These are phyloP conservation scores for Saksenaea oblongispora DNA, from an alignment of 371 early-diverging fungal species.

Conservation along the genomic window DNA sequence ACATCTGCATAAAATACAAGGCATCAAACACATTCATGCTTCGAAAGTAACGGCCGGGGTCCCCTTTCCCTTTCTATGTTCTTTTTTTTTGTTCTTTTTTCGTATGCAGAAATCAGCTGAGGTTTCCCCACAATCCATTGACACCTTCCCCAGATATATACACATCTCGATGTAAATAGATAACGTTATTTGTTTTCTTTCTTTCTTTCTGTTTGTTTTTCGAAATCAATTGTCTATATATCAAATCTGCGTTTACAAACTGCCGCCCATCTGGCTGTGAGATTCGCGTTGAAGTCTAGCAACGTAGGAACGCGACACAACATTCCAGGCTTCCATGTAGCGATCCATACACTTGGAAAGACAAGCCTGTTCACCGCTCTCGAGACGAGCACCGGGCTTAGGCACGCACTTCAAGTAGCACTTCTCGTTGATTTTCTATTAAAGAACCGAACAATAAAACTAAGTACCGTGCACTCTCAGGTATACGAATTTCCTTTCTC, in stretches of 20 bases:
- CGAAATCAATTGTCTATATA: background rate
- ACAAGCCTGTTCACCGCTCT: conserved; percentile 73
- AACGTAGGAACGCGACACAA: conserved; percentile 78
- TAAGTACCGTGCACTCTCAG: background rate
- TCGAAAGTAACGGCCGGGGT: background rate
- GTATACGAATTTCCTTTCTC: conserved; percentile 10
- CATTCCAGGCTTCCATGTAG: conserved; percentile 88
- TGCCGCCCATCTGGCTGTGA: conserved; percentile 43
- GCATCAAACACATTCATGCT: too few relatives aligned
- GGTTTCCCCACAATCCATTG: too few relatives aligned
- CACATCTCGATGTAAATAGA: background rate
- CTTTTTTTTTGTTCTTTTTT: background rate
- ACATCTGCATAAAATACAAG: too few relatives aligned
- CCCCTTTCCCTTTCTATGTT: background rate
- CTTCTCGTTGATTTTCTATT: conserved; percentile 81
- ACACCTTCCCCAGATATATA: too few relatives aligned
- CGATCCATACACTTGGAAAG: conserved; percentile 86
- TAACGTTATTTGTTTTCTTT: background rate
- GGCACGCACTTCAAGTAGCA: conserved; percentile 84
- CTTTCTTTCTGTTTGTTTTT: background rate
- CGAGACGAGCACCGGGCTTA: conserved; percentile 73
- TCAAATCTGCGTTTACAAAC: conserved; percentile 22
- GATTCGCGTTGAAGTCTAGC: conserved; percentile 71
- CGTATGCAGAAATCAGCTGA: background rate
- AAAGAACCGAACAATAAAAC: background rate